Evolutionary conservation across 768 basidiomycete genomes (phyloP).

Genomic region (Boletus tylopilopsis): DNA sequence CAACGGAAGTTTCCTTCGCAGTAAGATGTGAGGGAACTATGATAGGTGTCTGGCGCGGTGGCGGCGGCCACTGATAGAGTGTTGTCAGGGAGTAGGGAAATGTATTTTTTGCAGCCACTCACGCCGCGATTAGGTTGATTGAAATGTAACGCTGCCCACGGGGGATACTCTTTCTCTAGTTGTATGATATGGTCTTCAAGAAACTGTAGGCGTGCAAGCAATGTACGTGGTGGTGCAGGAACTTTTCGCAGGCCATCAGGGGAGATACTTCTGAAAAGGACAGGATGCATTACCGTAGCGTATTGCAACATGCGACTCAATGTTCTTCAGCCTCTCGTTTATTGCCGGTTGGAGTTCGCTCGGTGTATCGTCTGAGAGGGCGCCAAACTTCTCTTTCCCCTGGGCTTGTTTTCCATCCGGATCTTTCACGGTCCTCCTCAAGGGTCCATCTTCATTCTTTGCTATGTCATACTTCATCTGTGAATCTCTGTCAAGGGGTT

Average conservation of each 20-base stretch:
- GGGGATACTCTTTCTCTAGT: conserved; percentile 79
- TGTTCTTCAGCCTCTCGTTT: conserved; percentile 58
- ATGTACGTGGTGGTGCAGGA: conserved; percentile 61
- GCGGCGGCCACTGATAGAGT: conserved; percentile 70
- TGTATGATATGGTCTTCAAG: conserved; percentile 75
- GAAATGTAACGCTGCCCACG: conserved; percentile 87
- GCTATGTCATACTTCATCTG: conserved; percentile 88
- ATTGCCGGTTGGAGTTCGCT: conserved; percentile 55
- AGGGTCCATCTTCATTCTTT: conserved; percentile 77
- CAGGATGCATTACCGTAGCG: conserved; percentile 56
- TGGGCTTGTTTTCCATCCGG: conserved; percentile 9
- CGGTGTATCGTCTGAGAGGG: conserved; percentile 27
- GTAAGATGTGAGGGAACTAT: conserved; percentile 71
- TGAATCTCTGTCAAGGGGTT: conserved; percentile 62
- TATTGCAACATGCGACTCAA: conserved; percentile 70
- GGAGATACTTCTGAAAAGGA: neutral
- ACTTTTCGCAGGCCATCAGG: conserved; percentile 40
- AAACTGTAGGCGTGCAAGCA: conserved; percentile 62
- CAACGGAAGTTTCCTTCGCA: conserved; percentile 23
- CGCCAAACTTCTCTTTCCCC: conserved; percentile 7
- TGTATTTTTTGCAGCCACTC: conserved; percentile 31
- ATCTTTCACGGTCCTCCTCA: conserved; percentile 54
- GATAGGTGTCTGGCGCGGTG: conserved; percentile 72
- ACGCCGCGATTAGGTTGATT: conserved; percentile 81
- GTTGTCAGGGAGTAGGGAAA: neutral